A percentile compares a stretch with the other conserved stretches of the same genome.
These are phyloP conservation scores for Cairneyella variabilis DNA, from an alignment of 495 filamentous ascomycete genomes.

Conservation along the genomic window DNA sequence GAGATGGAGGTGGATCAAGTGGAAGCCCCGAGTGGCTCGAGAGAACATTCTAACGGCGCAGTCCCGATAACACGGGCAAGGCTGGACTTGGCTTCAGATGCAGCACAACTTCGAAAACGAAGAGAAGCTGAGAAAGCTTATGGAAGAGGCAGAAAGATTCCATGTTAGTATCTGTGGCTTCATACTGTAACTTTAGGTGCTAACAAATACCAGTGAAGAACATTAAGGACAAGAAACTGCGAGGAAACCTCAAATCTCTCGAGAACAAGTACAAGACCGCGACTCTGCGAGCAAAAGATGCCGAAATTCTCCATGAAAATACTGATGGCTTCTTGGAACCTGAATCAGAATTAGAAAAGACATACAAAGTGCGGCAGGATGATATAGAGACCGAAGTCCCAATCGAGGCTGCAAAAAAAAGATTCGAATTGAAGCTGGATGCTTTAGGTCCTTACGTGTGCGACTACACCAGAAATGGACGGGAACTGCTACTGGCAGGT, in stretches of 20 bases:
- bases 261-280: slow-evolving; percentile 82
- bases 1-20: slow-evolving; percentile 19
- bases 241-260: slow-evolving; percentile 69
- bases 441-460: slow-evolving; percentile 78
- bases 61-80: slow-evolving; percentile 39
- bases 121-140: slow-evolving; percentile 73
- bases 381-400: slow-evolving; percentile 74
- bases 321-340: slow-evolving; percentile 83
- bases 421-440: slow-evolving; percentile 80
- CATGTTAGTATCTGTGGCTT: slow-evolving; percentile 17
- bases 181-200: background rate
- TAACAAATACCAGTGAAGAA: slow-evolving; percentile 31
- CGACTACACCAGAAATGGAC: slow-evolving; percentile 87
- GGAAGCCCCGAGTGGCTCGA: background rate
- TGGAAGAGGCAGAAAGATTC: slow-evolving; percentile 74
- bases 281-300: slow-evolving; percentile 78
- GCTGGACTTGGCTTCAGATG: slow-evolving; percentile 39
- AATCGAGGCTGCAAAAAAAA: slow-evolving; percentile 80
- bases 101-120: slow-evolving; percentile 37
- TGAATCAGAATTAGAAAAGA: slow-evolving; percentile 82
- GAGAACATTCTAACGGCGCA: slow-evolving; percentile 37
- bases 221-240: slow-evolving; percentile 82
- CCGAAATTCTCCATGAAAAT: slow-evolving; percentile 90
- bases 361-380: slow-evolving; percentile 86
- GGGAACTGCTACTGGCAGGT: slow-evolving; percentile 78